Evolutionary conservation across 176 grass and related monocot species (phyloP), one percentile per base, ranked within the genome.

Genomic region (Ensete glaucum): DNA sequence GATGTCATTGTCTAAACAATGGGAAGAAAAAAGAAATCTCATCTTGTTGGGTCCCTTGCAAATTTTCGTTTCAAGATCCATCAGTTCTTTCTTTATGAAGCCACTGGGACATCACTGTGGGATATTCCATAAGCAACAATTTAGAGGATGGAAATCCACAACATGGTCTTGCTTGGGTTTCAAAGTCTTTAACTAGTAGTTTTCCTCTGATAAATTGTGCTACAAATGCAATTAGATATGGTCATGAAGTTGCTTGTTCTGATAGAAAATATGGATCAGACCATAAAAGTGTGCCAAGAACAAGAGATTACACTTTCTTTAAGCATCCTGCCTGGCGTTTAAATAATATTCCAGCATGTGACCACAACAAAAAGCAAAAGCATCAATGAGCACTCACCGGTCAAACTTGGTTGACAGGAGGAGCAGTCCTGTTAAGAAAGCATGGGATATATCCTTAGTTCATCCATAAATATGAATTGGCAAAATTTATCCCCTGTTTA

Each of bases 301-400:
- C 54, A 60, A 20, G n/a, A 60, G 57, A 60, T 60, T 9, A 60
- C 15, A 60, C 17, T 60, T 60, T 60, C 8, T 60, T 21, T 43
- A 6, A 43, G 34, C 34, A 43, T 43, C 4, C 34, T 43, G 34
- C 34, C 34, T 5, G 34, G 34, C 34, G 34, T 43, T 43, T 43
- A 43, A 43, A 43, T 6, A 43, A 5, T 60, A 60, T 60, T 60
- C 57, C 15, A 60, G 19, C 57, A 60, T n/a, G 57, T 60, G 57
- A 60, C 57, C 57, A 60, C 57, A 60, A 60, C n/a, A 60, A 60
- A 43, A 60, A 19, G 57, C 57, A 60, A n/a, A 60, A n/a, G 57
- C 57, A 60, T 60, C 57, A 60, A n/a, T 60, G 16, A 56, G 14
- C 54, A 56, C 34, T 20, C 16, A 60, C 57, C 19, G n/a, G 57